phyloP scores from a whole-genome alignment of 495 filamentous ascomycete genomes.

The Annulohypoxylon stygium region DNA sequence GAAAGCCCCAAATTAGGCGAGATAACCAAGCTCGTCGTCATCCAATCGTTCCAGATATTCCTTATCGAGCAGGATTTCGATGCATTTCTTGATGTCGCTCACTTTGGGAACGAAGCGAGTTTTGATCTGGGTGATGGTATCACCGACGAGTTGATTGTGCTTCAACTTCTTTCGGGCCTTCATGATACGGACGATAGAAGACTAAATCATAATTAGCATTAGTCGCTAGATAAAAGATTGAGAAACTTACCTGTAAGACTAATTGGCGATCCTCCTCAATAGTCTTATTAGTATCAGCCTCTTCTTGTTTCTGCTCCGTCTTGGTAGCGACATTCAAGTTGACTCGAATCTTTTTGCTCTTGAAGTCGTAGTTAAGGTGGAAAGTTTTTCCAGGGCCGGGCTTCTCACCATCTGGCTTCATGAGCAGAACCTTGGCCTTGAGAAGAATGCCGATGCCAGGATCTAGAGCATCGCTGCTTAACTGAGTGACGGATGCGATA shows the following conservation, averaged over 20 bases:
- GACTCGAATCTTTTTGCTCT: slow-evolving; percentile 96
- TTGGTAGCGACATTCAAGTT: slow-evolving; percentile 97
- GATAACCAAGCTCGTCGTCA: slow-evolving; percentile 92
- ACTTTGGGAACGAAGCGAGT: slow-evolving; percentile 94
- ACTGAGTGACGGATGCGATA: slow-evolving; percentile 81
- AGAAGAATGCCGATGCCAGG: slow-evolving; percentile 84
- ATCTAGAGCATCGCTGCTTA: slow-evolving; percentile 84
- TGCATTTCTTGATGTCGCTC: slow-evolving; percentile 98
- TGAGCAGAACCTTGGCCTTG: slow-evolving; percentile 87
- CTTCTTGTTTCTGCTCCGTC: slow-evolving; percentile 93
- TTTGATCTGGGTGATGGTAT: slow-evolving; percentile 95
- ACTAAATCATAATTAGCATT: slow-evolving; percentile 67
- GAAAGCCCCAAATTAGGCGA: slow-evolving; percentile 67
- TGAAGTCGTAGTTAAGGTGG: slow-evolving; percentile 91
- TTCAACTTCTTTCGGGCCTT: slow-evolving; percentile 99
- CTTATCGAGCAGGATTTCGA: slow-evolving; percentile 98
- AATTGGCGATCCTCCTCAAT: slow-evolving; percentile 98
- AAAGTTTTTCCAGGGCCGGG: slow-evolving; percentile 81
- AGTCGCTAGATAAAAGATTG: slow-evolving; percentile 62
- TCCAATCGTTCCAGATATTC: slow-evolving; percentile 97
- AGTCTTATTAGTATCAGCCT: slow-evolving; percentile 98
- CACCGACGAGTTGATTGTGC: slow-evolving; percentile 90
- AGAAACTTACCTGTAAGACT: slow-evolving; percentile 86
- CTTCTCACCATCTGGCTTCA: slow-evolving; percentile 78
- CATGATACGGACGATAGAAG: slow-evolving; percentile 99